These are phyloP conservation scores for Stentor coeruleus DNA, from an alignment of 73 alveolate species.

Conservation along the genomic window DNA sequence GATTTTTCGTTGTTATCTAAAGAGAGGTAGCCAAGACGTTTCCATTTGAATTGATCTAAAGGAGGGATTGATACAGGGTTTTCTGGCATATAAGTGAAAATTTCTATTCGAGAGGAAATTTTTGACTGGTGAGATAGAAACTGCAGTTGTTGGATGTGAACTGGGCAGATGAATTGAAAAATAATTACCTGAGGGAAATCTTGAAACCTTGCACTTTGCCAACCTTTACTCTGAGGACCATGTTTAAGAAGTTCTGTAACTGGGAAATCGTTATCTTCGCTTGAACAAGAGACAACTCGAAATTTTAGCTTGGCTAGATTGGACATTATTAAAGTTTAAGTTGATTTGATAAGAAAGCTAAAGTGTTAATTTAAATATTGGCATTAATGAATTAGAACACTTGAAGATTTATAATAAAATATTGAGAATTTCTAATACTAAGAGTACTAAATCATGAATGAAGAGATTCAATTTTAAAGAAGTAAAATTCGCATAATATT, in stretches of 20 bases:
- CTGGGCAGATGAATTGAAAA: constrained; percentile 63
- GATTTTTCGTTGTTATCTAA: constrained; percentile 97
- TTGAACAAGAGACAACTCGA: constrained; percentile 38
- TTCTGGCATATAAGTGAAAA: constrained; percentile 21
- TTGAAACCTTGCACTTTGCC: constrained; percentile 87
- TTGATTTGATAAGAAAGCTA: too few relatives aligned
- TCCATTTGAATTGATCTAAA: constrained; percentile 74
- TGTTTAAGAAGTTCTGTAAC: constrained; percentile 85
- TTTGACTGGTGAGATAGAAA: constrained; percentile 88
- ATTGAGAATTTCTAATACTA: too few relatives aligned
- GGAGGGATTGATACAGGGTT: not conserved
- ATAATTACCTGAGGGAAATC: constrained; percentile 85
- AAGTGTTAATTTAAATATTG: too few relatives aligned
- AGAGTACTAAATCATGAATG: too few relatives aligned
- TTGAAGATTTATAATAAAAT: too few relatives aligned
- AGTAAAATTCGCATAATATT: too few relatives aligned
- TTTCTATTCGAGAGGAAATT: constrained; percentile 60
- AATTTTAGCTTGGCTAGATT: constrained; percentile 44
- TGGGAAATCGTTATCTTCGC: constrained; percentile 89
- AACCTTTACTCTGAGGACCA: constrained; percentile 83
- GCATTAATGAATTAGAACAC: too few relatives aligned
- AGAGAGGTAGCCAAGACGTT: constrained; percentile 94
- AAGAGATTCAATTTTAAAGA: too few relatives aligned
- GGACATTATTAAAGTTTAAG: not conserved
- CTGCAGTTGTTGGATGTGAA: constrained; percentile 71